Evolutionary conservation across 331 rosid species (phyloP).

Genomic region (Quercus lobata): DNA sequence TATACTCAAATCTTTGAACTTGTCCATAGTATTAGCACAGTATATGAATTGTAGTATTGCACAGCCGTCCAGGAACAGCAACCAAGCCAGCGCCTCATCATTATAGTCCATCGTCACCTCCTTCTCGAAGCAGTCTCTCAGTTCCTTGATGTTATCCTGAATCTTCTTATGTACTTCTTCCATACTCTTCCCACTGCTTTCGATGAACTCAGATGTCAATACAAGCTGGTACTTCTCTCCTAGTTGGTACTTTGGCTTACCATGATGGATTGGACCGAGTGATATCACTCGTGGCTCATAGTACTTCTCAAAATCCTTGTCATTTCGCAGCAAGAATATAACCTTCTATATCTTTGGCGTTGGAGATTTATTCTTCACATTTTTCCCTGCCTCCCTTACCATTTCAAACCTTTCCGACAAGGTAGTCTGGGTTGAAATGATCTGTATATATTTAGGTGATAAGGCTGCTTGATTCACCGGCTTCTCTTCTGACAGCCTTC

Average conservation of each 20-base stretch:
- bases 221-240: neutral
- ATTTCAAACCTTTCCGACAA: no score
- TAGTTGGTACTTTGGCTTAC: neutral
- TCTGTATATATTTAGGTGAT: no score
- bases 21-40: neutral
- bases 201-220: neutral
- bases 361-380: no score
- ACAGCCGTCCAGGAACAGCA: no score
- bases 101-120: neutral
- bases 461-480: no score
- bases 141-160: neutral
- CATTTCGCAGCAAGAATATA: neutral
- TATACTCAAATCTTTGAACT: no score
- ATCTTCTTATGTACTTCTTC: neutral
- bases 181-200: no score
- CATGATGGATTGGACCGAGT: constrained; percentile 2
- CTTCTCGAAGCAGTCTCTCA: neutral
- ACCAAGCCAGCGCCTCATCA: neutral
- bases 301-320: neutral
- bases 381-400: no score
- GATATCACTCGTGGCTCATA: neutral
- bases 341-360: no score
- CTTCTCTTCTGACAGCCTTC: no score
- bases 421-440: no score
- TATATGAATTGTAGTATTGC: neutral